Percentiles rank a stretch among this genome's conserved stretches.
Conservation (phyloP, 2,329 filamentous ascomycete species). For the Aschersonia sp. region DNA sequence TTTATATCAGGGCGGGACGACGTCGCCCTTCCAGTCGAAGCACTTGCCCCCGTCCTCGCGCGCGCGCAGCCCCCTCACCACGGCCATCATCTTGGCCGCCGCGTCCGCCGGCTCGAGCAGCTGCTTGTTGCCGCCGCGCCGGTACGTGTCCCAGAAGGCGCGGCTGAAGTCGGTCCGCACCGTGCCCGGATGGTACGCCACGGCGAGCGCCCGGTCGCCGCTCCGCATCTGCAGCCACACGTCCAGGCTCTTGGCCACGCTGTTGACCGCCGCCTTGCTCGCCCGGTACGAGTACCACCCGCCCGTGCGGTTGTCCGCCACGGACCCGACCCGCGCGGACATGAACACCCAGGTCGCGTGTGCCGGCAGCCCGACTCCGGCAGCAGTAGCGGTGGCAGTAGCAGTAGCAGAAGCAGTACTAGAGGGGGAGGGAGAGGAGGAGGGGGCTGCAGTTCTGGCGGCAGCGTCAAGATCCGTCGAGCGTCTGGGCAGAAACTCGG, state of each 20-base stretch:
- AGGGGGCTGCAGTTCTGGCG: background rate
- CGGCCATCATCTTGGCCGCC: slow-evolving; percentile 46
- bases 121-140: slow-evolving; percentile 33
- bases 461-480: slow-evolving; percentile 14
- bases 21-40: slow-evolving; percentile 56
- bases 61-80: slow-evolving; percentile 34
- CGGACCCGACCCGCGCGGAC: slow-evolving; percentile 64
- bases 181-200: slow-evolving; percentile 68
- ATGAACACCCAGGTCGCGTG: slow-evolving; percentile 58
- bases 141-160: slow-evolving; percentile 49
- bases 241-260: slow-evolving; percentile 57
- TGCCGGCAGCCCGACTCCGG: slow-evolving; percentile 19
- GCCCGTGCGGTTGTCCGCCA: slow-evolving; percentile 55
- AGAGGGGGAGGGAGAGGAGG: no score
- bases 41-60: slow-evolving; percentile 41
- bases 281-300: slow-evolving; percentile 76
- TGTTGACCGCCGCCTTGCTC: slow-evolving; percentile 61
- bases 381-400: no score
- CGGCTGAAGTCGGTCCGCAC: slow-evolving; percentile 60
- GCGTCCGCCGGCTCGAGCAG: slow-evolving; percentile 54
- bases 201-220: slow-evolving; percentile 47
- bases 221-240: slow-evolving; percentile 42
- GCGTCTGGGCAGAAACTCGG: slow-evolving; percentile 50
- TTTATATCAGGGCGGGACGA: slow-evolving; percentile 36
- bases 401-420: no score